Evolutionary conservation across 2,329 filamentous ascomycete genomes (phyloP), one percentile per base, ranked within the genome.

Genomic region (Epichloe festucae): DNA sequence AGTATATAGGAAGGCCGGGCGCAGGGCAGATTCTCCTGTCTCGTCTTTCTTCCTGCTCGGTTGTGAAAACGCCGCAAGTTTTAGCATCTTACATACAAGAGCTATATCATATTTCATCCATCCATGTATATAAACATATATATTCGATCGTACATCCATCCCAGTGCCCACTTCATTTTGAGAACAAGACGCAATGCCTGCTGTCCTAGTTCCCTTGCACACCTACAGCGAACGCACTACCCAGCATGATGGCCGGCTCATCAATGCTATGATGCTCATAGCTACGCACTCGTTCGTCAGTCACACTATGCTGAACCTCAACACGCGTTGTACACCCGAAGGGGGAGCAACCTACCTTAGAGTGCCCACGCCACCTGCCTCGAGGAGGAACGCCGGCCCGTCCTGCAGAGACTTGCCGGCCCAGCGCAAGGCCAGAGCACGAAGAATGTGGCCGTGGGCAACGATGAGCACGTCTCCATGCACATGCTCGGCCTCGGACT

Each of bases 351-450:
- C 71, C 63, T 61, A 85, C 82, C 85, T 91, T 59, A 94, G 64
- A 2, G 85, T 87, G 0, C 86, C 87, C 1, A 93, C 82, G 58
- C 87, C 88, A n/a, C 88, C 88, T 5, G 88, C 86, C 65, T 96
- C 90, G n/a, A 96, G 71, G 55, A 95, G 73, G 64, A 96, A 81
- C 5, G 82, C 79, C 40, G 88, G 85, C 7, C 85, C 89, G 48
- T 89, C 83, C 51, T 80, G 77, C 53, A 96, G 72, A 12, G 79
- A 74, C 70, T 85, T 85, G 0, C 81, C 80, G 0, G 83, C 77
- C 90, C 90, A 96, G 35, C 89, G 77, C 73, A 91, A 87, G 6
- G 90, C 89, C 65, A 96, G 89, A 0, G 88, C 87, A 15, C 90
- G 76, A 50, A 96, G 71, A 52, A 95, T 91, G 69, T 95, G 90